phyloP scores from a whole-genome alignment of 1,284 basidiomycete species.

The Fomitopsis betulina region DNA sequence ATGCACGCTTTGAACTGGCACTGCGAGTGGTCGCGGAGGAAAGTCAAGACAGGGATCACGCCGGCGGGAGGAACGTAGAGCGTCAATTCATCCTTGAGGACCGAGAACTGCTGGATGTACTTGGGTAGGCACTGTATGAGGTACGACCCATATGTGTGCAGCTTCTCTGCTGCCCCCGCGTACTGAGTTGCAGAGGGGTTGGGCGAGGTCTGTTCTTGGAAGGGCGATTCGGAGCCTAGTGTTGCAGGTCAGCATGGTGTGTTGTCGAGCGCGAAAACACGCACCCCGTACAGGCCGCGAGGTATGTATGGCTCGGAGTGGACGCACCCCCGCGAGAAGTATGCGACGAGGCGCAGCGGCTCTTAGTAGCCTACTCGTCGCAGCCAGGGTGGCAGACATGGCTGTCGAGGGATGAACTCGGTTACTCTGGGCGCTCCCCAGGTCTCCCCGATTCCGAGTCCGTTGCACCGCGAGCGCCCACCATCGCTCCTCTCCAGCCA shows the following conservation, averaged over 20 bases:
- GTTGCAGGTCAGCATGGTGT: constrained; percentile 27
- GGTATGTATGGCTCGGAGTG: constrained; percentile 34
- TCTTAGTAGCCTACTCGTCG: constrained; percentile 37
- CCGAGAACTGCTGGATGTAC: constrained; percentile 96
- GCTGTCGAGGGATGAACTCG: constrained; percentile 20
- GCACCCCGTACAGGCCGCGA: constrained; percentile 49
- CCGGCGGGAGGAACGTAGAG: constrained; percentile 85
- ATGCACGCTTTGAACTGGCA: constrained; percentile 93
- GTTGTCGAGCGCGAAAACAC: not conserved
- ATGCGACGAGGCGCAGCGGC: constrained; percentile 22
- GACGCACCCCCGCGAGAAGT: constrained; percentile 18
- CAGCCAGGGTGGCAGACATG: constrained; percentile 52
- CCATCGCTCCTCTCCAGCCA: too few relatives aligned
- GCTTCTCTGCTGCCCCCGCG: constrained; percentile 63
- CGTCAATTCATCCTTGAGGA: constrained; percentile 95
- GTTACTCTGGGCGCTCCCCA: not conserved
- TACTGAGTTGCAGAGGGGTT: constrained; percentile 75
- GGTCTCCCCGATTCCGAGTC: not conserved
- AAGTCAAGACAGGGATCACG: constrained; percentile 84
- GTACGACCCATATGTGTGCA: constrained; percentile 91
- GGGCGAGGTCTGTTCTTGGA: constrained; percentile 81
- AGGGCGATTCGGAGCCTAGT: constrained; percentile 70
- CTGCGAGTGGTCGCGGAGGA: constrained; percentile 95
- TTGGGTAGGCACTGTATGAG: constrained; percentile 89
- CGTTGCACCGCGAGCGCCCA: constrained; percentile 17